A percentile compares a stretch with the other conserved stretches of the same genome.
These are phyloP conservation scores for Aphanomyces invadans DNA, from an alignment of 352 stramenopile species.

Conservation along the genomic window DNA sequence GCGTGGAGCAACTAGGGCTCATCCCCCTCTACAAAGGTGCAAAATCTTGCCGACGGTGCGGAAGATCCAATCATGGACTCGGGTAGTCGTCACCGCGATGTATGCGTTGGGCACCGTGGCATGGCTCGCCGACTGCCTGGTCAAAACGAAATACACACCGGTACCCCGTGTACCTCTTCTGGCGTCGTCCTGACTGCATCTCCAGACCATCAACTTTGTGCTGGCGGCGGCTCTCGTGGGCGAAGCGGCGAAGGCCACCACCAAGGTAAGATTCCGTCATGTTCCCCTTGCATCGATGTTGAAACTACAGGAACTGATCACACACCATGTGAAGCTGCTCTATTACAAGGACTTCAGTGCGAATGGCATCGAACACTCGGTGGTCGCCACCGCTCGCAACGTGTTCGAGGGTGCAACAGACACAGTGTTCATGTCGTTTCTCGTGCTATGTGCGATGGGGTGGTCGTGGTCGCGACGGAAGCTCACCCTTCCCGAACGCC, in stretches of 20 bases:
- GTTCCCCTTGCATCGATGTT: not conserved
- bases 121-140: slow-evolving; percentile 44
- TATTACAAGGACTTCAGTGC: slow-evolving; percentile 43
- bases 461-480: slow-evolving; percentile 52
- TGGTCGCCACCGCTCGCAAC: slow-evolving; percentile 33
- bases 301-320: not conserved
- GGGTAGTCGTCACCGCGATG: slow-evolving; percentile 35
- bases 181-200: not conserved
- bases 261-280: slow-evolving; percentile 29
- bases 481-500: slow-evolving; percentile 37
- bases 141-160: slow-evolving; percentile 34
- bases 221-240: slow-evolving; percentile 45
- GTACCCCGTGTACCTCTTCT: slow-evolving; percentile 26
- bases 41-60: too few relatives aligned
- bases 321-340: slow-evolving; percentile 30
- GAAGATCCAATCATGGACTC: too few relatives aligned
- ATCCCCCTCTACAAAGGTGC: slow-evolving; percentile 51
- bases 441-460: slow-evolving; percentile 49
- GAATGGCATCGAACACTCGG: slow-evolving; percentile 27
- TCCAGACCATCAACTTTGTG: slow-evolving; percentile 43
- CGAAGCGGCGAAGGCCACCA: slow-evolving; percentile 41
- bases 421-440: slow-evolving; percentile 33
- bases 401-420: slow-evolving; percentile 35
- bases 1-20: slow-evolving; percentile 48
- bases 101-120: slow-evolving; percentile 38